Evolutionary conservation across 495 filamentous ascomycete genomes (phyloP).

Genomic region (Trichoderma parareesei): DNA sequence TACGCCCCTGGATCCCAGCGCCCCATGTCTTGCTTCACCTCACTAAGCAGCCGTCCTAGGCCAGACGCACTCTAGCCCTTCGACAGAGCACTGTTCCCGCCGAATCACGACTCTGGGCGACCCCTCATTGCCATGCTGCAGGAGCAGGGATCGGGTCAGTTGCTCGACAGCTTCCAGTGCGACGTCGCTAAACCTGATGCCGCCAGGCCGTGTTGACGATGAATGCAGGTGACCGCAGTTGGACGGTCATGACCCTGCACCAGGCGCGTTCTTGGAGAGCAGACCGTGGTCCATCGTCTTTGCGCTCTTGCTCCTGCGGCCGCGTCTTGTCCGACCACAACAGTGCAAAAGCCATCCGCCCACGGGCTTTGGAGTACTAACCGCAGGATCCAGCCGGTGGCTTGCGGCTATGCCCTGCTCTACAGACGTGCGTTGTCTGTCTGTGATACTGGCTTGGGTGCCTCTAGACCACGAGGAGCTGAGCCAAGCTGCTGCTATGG

Average conservation of each 20-base stretch:
- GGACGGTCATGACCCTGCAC: neutral
- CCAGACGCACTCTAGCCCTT: no score
- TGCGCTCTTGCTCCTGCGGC: neutral
- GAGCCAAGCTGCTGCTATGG: neutral
- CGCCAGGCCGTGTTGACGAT: neutral
- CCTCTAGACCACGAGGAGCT: neutral
- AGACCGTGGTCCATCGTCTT: neutral
- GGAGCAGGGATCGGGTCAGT: neutral
- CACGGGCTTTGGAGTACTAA: neutral
- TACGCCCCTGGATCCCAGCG: neutral
- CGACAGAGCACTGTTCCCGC: neutral
- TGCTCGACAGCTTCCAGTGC: neutral
- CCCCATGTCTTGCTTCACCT: neutral
- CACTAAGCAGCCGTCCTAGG: no score
- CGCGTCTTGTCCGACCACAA: conserved; percentile 1
- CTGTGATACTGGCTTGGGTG: neutral
- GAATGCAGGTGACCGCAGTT: conserved; percentile 1
- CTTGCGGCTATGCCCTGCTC: neutral
- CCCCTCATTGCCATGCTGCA: neutral
- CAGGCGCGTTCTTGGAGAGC: neutral
- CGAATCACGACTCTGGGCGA: neutral
- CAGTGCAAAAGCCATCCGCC: neutral
- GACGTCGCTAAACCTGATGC: neutral
- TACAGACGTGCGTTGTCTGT: no score
- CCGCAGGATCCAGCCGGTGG: neutral